Percentiles rank a stretch among this genome's conserved stretches.
Evolutionary conservation across 345 rosid genomes (phyloP).

Genomic region (Psidium guajava): DNA sequence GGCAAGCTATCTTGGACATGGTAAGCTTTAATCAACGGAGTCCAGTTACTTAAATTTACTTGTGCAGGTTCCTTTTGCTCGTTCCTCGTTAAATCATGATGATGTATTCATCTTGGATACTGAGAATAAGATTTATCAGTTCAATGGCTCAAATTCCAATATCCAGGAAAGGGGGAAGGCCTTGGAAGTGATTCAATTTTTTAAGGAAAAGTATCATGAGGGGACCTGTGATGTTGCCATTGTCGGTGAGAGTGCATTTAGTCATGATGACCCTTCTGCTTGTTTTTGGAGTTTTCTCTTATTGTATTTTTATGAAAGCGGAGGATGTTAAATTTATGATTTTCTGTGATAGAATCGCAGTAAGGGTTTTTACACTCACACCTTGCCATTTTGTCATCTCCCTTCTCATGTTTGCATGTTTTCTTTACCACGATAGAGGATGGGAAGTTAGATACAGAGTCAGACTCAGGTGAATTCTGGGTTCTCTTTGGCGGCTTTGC

Average conservation of each 20-base stretch:
- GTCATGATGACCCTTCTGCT: neutral
- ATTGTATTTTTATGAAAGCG: neutral
- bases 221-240: conserved; percentile 76
- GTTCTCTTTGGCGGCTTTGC: conserved; percentile 96
- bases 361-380: neutral
- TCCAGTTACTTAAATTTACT: conserved; percentile 7
- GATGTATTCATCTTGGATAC: conserved; percentile 95
- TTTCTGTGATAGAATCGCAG: neutral
- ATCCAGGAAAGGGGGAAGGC: conserved; percentile 99
- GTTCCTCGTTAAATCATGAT: conserved; percentile 92
- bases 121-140: conserved; percentile 79
- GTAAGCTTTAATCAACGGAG: neutral
- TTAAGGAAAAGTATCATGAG: conserved; percentile 83
- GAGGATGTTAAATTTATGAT: neutral
- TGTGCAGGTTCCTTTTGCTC: conserved; percentile 84
- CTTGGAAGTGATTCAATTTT: conserved; percentile 83
- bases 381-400: neutral
- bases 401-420: neutral
- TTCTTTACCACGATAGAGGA: conserved; percentile 46
- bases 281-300: neutral
- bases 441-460: conserved; percentile 88
- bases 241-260: conserved; percentile 47
- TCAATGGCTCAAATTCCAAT: conserved; percentile 95
- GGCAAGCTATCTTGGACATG: neutral
- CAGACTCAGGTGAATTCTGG: conserved; percentile 94